Conservation (phyloP, 2,329 filamentous ascomycete species). For the Aspergillus sp. region DNA sequence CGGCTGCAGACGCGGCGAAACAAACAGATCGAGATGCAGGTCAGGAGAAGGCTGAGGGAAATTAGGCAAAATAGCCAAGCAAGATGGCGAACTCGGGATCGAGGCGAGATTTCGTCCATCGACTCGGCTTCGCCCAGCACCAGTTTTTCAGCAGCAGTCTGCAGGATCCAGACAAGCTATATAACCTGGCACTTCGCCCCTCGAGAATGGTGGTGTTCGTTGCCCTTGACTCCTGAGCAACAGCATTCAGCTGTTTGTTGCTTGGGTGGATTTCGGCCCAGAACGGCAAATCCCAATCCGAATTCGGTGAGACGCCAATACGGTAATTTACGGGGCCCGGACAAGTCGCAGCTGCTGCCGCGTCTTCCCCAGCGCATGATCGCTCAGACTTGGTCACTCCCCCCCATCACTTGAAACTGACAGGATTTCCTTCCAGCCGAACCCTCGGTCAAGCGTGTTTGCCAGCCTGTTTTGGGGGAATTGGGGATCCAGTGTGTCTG, state of each 20-base stretch:
- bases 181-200: conserved; percentile 11
- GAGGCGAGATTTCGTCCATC: not conserved
- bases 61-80: conserved; percentile 3
- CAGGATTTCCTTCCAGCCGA: conserved; percentile 15
- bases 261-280: conserved; percentile 2
- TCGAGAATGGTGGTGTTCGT: conserved; percentile 1
- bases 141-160: not conserved
- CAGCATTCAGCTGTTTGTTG: not conserved
- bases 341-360: not conserved
- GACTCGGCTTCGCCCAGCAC: not conserved
- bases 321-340: conserved; percentile 1
- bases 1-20: not conserved
- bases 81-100: not conserved
- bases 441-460: conserved; percentile 1
- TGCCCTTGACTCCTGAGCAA: not conserved
- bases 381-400: not conserved
- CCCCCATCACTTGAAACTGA: conserved; percentile 3
- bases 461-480: conserved; percentile 1
- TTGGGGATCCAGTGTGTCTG: not conserved
- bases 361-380: conserved; percentile 6
- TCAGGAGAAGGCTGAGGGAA: not conserved
- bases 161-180: conserved; percentile 8
- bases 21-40: not conserved
- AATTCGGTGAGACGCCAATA: conserved; percentile 4
- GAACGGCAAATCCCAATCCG: conserved; percentile 5